Evolutionary conservation across 176 grass and related monocot species (phyloP).

Genomic region (Alopecurus myosuroides): DNA sequence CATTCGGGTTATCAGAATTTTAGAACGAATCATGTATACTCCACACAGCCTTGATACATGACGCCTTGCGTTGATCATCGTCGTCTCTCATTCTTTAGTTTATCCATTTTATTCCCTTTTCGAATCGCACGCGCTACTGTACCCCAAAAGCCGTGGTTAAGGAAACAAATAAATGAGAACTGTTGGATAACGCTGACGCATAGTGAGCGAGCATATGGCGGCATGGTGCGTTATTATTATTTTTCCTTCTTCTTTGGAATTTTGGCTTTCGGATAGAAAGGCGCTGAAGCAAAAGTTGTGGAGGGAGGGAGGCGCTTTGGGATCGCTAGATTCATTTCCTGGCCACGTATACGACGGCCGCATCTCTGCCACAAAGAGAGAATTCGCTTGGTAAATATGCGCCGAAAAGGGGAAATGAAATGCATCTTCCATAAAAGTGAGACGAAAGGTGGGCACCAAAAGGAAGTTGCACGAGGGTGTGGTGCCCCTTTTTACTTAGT

Average conservation of each 20-base stretch:
- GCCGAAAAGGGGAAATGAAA: not conserved
- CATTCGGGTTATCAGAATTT: not conserved
- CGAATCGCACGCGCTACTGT: not conserved
- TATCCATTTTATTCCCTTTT: not conserved
- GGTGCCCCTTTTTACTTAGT: not conserved
- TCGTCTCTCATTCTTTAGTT: not conserved
- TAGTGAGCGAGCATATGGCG: not conserved
- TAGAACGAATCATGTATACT: not conserved
- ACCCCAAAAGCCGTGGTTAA: not conserved
- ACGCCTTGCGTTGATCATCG: not conserved
- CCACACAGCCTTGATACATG: not conserved
- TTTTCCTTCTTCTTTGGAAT: not conserved
- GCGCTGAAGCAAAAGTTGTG: not conserved
- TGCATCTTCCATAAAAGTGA: not conserved
- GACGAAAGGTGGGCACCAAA: not conserved
- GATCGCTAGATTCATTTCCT: constrained; percentile 1
- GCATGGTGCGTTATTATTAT: not conserved
- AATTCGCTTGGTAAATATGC: not conserved
- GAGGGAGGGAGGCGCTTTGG: not conserved
- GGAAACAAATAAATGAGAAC: not conserved
- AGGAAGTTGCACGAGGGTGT: not conserved
- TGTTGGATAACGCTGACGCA: not conserved
- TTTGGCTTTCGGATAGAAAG: constrained; percentile 12
- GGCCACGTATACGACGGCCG: not conserved
- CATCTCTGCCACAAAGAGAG: not conserved